Base-by-base conservation (phyloP, 2,329 filamentous ascomycete species). In the Seiridium cupressi region DNA sequence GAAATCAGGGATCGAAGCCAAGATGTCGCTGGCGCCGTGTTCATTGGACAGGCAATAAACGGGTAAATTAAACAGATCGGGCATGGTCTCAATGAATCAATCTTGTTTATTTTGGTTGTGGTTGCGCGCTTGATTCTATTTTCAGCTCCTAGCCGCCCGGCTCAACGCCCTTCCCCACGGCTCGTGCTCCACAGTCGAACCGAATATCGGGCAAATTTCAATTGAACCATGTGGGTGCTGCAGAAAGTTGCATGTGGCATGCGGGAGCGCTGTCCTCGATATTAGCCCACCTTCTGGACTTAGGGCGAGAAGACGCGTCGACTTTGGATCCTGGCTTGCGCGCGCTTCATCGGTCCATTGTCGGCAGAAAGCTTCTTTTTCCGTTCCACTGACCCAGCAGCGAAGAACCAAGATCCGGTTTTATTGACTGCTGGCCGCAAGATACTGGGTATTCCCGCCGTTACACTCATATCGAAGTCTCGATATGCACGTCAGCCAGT, bases 71-170 rank as follows among this genome's bases (percentile, higher is more conserved):
- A 42, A 44, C 26, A 31, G 3, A 36, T 26, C 3, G 13, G 55
- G 44, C 35, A 40, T 42, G 55, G 38, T 34, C 18, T 13, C 47
- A 13, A 13, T 31, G 13, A 31, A 6, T 56, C 18, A 40, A 55
- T 46, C 31, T 42, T 47, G 47, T 57, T 48, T 57, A 60, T 46
- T 57, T 49, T 60, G 48, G 59, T 34, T 35, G 18, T 11, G 38
- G 38, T 53, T 48, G 54, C 55, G 54, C 59, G 54, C 48, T 55
- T 55, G 55, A 47, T 59, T 44, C 55, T 58, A 61, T 61, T 61
- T 55, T 46, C 6, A 58, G 49, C 60, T 48, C 26, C 31, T 54
- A 54, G 46, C 18, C 48, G 47, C 48, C 55, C 46, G 46, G 46
- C 26, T 26, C 49, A 53, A 38, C 49, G 34, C 34, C 49, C 35